Base-by-base conservation (phyloP, 345 rosid species). In the Populus nigra region DNA sequence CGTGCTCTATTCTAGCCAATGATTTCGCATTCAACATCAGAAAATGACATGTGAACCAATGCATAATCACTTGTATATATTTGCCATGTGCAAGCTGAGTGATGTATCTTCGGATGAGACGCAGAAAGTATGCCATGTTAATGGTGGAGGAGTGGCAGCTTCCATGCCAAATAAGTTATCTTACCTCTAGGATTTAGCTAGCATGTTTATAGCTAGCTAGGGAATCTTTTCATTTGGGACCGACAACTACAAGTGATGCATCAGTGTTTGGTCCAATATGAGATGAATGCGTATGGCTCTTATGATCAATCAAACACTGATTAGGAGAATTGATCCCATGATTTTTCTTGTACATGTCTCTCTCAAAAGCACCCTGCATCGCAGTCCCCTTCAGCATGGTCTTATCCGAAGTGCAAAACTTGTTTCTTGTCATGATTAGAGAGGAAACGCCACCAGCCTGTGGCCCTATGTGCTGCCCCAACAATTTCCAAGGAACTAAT, bases 71-170 rank as follows among this genome's bases (percentile, higher is more conserved):
- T 39, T 43, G 45, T 13, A 41, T 41, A 41, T 2, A 27, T 8
- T 17, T 45, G 53, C 69, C 77, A 74, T 63, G 77, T 74, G 77
- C 77, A 62, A 29, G 38, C 23, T 43, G 25, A 12, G 50, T 20
- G 77, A 38, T 23, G 22, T 17, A 7, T 43, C 18, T 41, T 45
- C 55, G 9, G 69, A 20, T 27, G 61, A 13, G 59, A 63, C 69
- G 3, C 66, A 38, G 2, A 38, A n/a, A 23, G 23, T 1, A 59
- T 66, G 53, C 35, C 67, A 73, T 57, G 18, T 35, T 27, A 43
- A 20, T 43, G 20, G 22, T 5, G 7, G 17, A 31, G 33, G 8
- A 16, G n/a, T 29, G 59, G 73, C 41, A 2, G 35, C 62, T 27
- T 71, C 62, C 38, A 47, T 8, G 45, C 23, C 23, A 3, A 49